Evolutionary conservation across 2,329 filamentous ascomycete species (phyloP).

Genomic region (Monosporascus cannonballus): DNA sequence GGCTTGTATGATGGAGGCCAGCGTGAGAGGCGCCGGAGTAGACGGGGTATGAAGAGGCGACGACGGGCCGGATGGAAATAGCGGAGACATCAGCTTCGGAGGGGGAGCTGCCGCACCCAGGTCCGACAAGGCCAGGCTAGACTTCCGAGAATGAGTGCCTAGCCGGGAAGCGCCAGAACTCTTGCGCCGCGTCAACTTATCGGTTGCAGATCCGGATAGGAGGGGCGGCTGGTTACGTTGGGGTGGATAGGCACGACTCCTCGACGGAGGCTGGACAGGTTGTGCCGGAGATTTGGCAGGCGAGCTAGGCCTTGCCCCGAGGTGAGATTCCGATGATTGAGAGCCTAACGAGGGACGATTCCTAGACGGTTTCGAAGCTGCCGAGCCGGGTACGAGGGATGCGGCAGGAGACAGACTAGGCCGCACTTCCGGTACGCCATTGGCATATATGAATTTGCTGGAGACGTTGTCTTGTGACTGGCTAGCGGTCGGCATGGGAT

Average conservation of each 20-base stretch:
- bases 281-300: slow-evolving; percentile 38
- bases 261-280: slow-evolving; percentile 12
- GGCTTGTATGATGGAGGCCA: slow-evolving; percentile 51
- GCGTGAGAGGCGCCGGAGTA: slow-evolving; percentile 37
- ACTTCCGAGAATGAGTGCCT: slow-evolving; percentile 34
- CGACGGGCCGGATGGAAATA: slow-evolving; percentile 29
- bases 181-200: slow-evolving; percentile 31
- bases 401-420: slow-evolving; percentile 27
- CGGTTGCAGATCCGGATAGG: slow-evolving; percentile 27
- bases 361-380: slow-evolving; percentile 36
- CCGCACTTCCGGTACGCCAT: slow-evolving; percentile 50
- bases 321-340: slow-evolving; percentile 1
- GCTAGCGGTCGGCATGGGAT: slow-evolving; percentile 27
- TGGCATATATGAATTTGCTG: slow-evolving; percentile 71
- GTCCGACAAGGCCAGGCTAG: slow-evolving; percentile 27
- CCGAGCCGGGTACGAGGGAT: slow-evolving; percentile 38
- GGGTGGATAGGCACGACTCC: slow-evolving; percentile 12
- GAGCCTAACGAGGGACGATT: slow-evolving; percentile 26
- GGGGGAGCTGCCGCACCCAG: slow-evolving; percentile 1
- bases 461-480: slow-evolving; percentile 33
- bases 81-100: slow-evolving; percentile 18
- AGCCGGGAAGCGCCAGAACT: slow-evolving; percentile 35
- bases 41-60: slow-evolving; percentile 26
- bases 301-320: slow-evolving; percentile 40
- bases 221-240: slow-evolving; percentile 30